phyloP scores from a whole-genome alignment of 73 alveolate species.

The Breviolum minutum region DNA sequence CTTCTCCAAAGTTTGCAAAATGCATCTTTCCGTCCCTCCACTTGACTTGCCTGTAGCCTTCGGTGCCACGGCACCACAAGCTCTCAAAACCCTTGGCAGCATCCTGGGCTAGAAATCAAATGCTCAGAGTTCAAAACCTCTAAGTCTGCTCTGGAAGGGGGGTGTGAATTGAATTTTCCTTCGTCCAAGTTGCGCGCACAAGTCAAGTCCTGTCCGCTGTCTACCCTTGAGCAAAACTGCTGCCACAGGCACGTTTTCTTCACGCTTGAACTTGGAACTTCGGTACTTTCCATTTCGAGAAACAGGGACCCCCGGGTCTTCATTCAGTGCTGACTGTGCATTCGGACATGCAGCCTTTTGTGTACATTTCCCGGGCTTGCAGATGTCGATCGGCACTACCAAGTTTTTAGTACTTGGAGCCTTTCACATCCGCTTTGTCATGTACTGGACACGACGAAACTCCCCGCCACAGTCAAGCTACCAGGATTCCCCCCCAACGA shows the following conservation, averaged over 20 bases:
- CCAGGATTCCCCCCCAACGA: conserved; percentile 3
- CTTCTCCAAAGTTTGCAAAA: too few species aligned
- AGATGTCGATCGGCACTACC: background rate
- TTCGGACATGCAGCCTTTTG: too few species aligned
- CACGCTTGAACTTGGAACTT: background rate
- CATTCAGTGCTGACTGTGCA: background rate
- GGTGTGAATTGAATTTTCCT: too few species aligned
- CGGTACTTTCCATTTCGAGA: background rate
- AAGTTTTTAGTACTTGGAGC: background rate
- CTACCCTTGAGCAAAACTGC: conserved; percentile 22
- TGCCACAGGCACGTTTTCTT: background rate
- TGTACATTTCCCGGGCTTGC: background rate
- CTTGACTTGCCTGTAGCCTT: conserved; percentile 9
- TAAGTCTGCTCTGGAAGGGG: too few species aligned
- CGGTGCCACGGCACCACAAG: conserved; percentile 22
- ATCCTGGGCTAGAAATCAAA: background rate
- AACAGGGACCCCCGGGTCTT: background rate
- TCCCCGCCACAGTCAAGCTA: conserved; percentile 21
- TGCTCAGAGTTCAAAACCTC: too few species aligned
- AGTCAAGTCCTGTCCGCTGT: background rate
- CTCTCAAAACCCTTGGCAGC: conserved; percentile 49
- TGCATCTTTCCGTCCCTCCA: too few species aligned
- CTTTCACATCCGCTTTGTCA: background rate
- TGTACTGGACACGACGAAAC: conserved; percentile 4
- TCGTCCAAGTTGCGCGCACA: background rate